A percentile compares a stretch with the other conserved stretches of the same genome.
Conservation (phyloP, 176 grass and related monocot species). For the Stipa capillata region DNA sequence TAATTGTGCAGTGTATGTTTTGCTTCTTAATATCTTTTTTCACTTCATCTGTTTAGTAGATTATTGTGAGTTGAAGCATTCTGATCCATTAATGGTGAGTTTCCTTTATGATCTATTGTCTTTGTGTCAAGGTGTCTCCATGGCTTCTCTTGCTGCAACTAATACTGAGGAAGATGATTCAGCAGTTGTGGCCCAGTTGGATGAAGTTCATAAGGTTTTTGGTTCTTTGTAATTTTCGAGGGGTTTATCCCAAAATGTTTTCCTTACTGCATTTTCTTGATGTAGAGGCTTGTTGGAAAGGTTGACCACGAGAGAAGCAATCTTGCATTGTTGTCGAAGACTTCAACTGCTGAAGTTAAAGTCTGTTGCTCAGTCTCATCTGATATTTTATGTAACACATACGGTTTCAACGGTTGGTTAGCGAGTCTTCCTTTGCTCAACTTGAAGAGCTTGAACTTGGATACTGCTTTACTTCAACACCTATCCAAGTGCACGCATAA, state of each 20-base stretch:
- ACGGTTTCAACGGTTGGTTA: constrained; percentile 55
- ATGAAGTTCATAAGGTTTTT: constrained; percentile 75
- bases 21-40: not conserved
- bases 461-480: constrained; percentile 58
- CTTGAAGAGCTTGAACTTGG: constrained; percentile 76
- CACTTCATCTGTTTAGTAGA: not conserved
- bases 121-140: constrained; percentile 46
- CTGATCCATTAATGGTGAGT: not conserved
- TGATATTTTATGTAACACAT: constrained; percentile 28
- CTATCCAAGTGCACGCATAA: constrained; percentile 40
- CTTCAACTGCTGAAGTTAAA: constrained; percentile 20
- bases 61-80: not conserved
- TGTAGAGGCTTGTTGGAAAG: constrained; percentile 44
- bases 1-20: not conserved
- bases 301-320: constrained; percentile 55
- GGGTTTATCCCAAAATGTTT: not conserved
- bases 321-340: constrained; percentile 33
- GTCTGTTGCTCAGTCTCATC: constrained; percentile 64
- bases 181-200: constrained; percentile 30
- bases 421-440: constrained; percentile 71
- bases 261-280: constrained; percentile 37
- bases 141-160: constrained; percentile 35
- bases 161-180: constrained; percentile 43
- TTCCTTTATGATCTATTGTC: not conserved
- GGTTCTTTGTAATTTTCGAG: not conserved